Conservation (phyloP, 176 grass and related monocot species). For the Elymus sibiricus region DNA sequence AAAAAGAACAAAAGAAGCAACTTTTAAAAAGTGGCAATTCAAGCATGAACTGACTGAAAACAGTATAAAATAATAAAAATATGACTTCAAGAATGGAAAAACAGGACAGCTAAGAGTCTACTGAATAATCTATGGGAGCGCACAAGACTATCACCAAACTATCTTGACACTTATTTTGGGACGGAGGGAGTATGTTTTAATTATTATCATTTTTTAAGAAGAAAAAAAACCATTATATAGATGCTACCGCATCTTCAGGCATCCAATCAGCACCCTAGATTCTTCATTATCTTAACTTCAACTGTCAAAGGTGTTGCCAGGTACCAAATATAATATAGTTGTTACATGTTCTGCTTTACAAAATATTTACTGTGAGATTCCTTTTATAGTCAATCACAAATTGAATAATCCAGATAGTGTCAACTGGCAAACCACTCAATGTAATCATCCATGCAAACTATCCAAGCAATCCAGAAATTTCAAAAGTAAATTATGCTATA, state of each 20-base stretch:
- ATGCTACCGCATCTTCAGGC: background rate
- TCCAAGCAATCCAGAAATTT: conserved; percentile 5
- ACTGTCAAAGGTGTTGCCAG: background rate
- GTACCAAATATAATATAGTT: background rate
- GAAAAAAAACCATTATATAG: background rate
- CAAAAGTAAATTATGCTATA: background rate
- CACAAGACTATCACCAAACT: background rate
- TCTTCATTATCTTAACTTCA: conserved; percentile 16
- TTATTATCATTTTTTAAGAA: background rate
- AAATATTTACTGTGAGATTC: background rate
- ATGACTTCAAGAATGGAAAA: conserved; percentile 11
- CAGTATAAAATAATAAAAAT: background rate
- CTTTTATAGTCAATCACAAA: background rate
- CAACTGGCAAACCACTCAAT: background rate
- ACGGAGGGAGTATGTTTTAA: too few species aligned
- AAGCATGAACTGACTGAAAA: conserved; percentile 6
- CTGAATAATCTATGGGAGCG: background rate
- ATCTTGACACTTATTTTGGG: background rate
- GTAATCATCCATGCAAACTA: background rate
- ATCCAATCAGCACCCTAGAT: conserved; percentile 6
- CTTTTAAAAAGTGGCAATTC: conserved; percentile 11
- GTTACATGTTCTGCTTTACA: background rate
- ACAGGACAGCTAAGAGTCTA: background rate
- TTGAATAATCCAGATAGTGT: conserved; percentile 16
- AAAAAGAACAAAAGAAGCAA: conserved; percentile 11